Base-by-base conservation (phyloP, 495 filamentous ascomycete genomes). In the Aspergillus taichungensis region DNA sequence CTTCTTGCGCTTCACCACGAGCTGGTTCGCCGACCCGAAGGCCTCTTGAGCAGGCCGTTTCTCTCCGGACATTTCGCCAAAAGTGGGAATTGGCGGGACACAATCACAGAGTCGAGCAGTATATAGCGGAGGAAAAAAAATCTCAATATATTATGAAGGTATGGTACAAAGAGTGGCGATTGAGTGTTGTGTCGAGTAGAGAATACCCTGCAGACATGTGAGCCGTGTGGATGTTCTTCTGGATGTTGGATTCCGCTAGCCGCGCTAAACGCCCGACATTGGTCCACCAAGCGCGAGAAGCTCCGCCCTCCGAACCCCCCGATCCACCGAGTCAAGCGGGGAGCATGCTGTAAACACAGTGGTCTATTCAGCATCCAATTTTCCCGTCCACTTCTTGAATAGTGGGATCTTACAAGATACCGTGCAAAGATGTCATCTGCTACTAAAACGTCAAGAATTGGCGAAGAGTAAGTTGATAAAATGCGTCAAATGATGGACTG, bases 1-100 rank as follows among this genome's bases (percentile, higher is more conserved):
- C 59, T 77, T 92, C 61, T 90, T 90, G 59, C 91, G 75, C 66
- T 96, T 97, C 49, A 96, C 84, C 30, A 94, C 80, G 42, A 89
- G 70, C 61, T 94, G 87, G 45, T 45, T 65, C 4, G 80, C 80
- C n/a, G 79, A 75, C 49, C 82, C 81, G 53, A 91, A 88, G 35
- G 82, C 81, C 45, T 83, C 80, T 33, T 84, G 78, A 13, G 88
- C 88, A 34, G 88, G 87, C 47, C 94, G 78, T 66, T 97, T 96
- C 68, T 92, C 88, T 52, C 83, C 73, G 13, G 89, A 85, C 90
- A 94, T 96, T 6, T 46, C 73, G 46, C 30, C 12, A 33, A 13
- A 34, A 13, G 11, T 12, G 12, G 14, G 9, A 14, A 18, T 29
- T 14, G 8, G 36, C 30, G 8, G 28, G 10, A 6, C 11, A 8